Evolutionary conservation across 805 yeast species (phyloP).

Genomic region (Wickerhamomyces kurtzmanii): DNA sequence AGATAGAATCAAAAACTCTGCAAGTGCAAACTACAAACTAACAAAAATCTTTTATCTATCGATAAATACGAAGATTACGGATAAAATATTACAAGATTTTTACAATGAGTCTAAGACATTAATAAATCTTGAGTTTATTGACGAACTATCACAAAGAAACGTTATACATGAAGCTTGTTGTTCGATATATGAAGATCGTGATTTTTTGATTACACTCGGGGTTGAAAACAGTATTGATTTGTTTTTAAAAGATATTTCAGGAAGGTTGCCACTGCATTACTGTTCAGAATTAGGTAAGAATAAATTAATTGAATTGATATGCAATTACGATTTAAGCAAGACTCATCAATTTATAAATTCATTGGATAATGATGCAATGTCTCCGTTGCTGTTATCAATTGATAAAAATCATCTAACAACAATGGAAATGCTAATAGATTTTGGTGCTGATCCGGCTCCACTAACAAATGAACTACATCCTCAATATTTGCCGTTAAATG

Average conservation of each 20-base stretch:
- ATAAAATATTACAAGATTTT: constrained; percentile 37
- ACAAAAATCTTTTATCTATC: constrained; percentile 69
- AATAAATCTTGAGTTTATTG: constrained; percentile 55
- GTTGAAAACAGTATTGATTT: constrained; percentile 12
- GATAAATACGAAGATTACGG: constrained; percentile 53
- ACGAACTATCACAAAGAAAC: constrained; percentile 66
- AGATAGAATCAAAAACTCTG: constrained; percentile 27
- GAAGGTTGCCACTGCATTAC: constrained; percentile 80
- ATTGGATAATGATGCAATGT: constrained; percentile 65
- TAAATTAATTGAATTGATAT: constrained; percentile 29
- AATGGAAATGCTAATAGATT: constrained; percentile 36
- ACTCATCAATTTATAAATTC: constrained; percentile 21
- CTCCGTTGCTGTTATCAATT: constrained; percentile 77
- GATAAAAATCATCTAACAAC: constrained; percentile 52
- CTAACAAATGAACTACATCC: constrained; percentile 39
- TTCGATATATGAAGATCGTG: constrained; percentile 10
- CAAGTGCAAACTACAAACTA: constrained; percentile 33
- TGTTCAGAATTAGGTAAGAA: constrained; percentile 55
- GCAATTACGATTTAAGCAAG: constrained; percentile 20
- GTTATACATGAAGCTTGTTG: constrained; percentile 60
- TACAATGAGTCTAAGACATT: constrained; percentile 24
- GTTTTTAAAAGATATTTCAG: constrained; percentile 52
- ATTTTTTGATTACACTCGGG: constrained; percentile 13
- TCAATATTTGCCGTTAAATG: constrained; percentile 67
- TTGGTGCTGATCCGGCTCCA: constrained; percentile 39